Evolutionary conservation across 345 rosid genomes (phyloP).

Genomic region (Sonneratia caseolaris): DNA sequence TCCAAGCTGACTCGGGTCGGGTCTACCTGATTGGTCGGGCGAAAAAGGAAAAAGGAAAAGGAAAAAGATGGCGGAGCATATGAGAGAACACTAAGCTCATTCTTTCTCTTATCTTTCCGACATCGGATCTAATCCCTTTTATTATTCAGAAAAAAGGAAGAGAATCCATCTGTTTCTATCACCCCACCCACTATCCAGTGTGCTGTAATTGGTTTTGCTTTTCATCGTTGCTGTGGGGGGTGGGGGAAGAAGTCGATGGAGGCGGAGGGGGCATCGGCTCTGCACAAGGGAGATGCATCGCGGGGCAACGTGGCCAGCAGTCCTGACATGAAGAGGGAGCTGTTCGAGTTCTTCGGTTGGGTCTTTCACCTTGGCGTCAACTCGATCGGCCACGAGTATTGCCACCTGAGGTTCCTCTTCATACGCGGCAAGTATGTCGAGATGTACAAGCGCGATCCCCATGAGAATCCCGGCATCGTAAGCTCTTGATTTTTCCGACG

Average conservation of each 20-base stretch:
- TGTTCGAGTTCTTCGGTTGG: constrained; percentile 62
- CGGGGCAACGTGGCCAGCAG: constrained; percentile 7
- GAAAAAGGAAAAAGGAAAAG: background rate
- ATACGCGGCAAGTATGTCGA: constrained; percentile 68
- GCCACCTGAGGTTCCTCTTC: constrained; percentile 62
- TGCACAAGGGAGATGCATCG: constrained; percentile 9
- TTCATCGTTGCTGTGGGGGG: background rate
- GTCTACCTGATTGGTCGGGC: too few species aligned
- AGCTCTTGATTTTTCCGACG: constrained; percentile 6
- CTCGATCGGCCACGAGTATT: constrained; percentile 72
- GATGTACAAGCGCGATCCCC: constrained; percentile 93
- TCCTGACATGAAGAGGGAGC: constrained; percentile 13
- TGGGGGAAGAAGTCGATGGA: background rate
- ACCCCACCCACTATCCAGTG: background rate
- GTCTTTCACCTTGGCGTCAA: constrained; percentile 77
- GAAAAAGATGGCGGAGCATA: background rate
- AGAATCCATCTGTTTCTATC: background rate
- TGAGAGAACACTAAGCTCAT: background rate
- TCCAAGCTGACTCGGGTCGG: too few species aligned
- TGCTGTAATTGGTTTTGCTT: background rate
- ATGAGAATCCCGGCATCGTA: constrained; percentile 78
- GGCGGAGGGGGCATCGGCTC: background rate
- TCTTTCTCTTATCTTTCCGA: background rate
- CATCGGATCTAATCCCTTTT: background rate
- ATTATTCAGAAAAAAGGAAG: background rate